Evolutionary conservation across 2,329 filamentous ascomycete genomes (phyloP), one percentile per base, ranked within the genome.

Genomic region (Fusarium xylarioides): DNA sequence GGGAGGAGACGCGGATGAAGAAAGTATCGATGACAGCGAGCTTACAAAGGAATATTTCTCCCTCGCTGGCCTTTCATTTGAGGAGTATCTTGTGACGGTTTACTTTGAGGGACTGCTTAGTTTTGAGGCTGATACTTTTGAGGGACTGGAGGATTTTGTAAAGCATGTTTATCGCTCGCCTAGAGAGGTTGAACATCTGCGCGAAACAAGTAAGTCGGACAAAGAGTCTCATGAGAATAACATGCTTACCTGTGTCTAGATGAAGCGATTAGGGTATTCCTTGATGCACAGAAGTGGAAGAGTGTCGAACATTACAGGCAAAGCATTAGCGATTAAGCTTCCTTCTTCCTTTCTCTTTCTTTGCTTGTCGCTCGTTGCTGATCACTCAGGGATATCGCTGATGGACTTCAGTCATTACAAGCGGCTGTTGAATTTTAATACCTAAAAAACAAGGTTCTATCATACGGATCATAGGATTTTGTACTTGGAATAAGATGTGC

Each of bases 121-220:
- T 26, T 23, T 60, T 0, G 19, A 43, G 11, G 47, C 57, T 15
- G 35, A 60, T 11, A 1, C 19, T 15, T 55, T 35, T 3, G 28
- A 60, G 11, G 47, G 37, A 1, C 30, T 60, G 7, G 7, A 9
- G 5, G 4, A n/a, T 19, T 60, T 60, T 43, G 47, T 60, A 1
- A 60, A 35, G 37, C 57, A 60, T 30, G 57, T 60, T 43, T 60
- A 60, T 7, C 47, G 47, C 7, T 55, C 47, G 15, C 57, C 57
- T 23, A 18, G 11, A 30, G 57, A 60, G 11, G 37, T 60, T 34
- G 47, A 60, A 19, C 47, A 54, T 42, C 28, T 60, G 5, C n/a
- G 47, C 0, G 47, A 60, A n/a, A 55, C 37, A 2, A 60, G 57
- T 60, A 43, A 60, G 57, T 54, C 6, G 7, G 1, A 11, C 1